Evolutionary conservation across 2,329 filamentous ascomycete species (phyloP), one percentile per base, ranked within the genome.

Genomic region (Coniochaeta sp.): DNA sequence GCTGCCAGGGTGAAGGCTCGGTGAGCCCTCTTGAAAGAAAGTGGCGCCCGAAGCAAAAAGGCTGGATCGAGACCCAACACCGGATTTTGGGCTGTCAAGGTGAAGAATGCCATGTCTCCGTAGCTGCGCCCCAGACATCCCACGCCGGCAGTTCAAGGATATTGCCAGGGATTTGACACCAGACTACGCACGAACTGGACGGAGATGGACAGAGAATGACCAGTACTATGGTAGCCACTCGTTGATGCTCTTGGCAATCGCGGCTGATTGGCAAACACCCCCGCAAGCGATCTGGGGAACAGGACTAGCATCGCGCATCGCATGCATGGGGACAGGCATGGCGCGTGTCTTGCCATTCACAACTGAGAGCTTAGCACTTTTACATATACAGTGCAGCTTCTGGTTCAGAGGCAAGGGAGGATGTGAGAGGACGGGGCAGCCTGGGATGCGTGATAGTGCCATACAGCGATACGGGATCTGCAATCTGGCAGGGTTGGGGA

Each of bases 61-160:
- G 50, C 50, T 11, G n/a, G 33, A 22, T n/a, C 19, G 26, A 33
- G 22, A 14, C 11, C 7, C 54, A 24, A 38, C n/a, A 57, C 22
- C n/a, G 54, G 3, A 57, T 22, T 57, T 5, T 57, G 33, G 44
- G 28, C 54, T 19, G 17, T 36, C 54, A 12, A 57, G 54, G 16
- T 38, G 17, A 24, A 57, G 17, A 57, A 57, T 38, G 19, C 54
- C 54, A 57, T 57, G n/a, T 57, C 31, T 36, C 16, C 22, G 17
- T 36, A n/a, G 47, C 54, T 57, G 31, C 54, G 54, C 54, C 47
- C 31, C 54, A 12, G 31, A 57, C 54, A 57, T 57, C 54, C 54
- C 54, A 57, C 54, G 54, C 9, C 33, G n/a, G 1, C 17, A 26
- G 7, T 36, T 4, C 33, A 36, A 24, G 54, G 54, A 11, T 12